Conservation (phyloP, 2,329 filamentous ascomycete species). For the Tolypocladium sp. region DNA sequence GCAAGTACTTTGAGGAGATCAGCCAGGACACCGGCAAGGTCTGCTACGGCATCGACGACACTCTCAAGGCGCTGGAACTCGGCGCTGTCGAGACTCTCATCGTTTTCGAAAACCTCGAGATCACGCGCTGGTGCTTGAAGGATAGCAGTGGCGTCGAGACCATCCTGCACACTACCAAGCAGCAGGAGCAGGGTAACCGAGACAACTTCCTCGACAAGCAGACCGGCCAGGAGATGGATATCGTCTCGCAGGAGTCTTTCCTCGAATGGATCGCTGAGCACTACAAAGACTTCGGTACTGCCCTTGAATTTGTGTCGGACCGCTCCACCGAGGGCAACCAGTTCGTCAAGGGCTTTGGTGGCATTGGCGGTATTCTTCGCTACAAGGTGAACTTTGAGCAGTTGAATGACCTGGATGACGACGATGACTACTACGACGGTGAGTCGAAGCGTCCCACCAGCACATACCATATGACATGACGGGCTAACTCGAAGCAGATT, state of each 20-base stretch:
- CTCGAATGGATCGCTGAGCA: slow-evolving; percentile 99
- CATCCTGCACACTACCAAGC: slow-evolving; percentile 81
- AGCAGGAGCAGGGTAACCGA: slow-evolving; percentile 60
- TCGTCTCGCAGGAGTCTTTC: slow-evolving; percentile 79
- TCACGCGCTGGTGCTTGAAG: slow-evolving; percentile 87
- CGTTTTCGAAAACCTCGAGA: slow-evolving; percentile 93
- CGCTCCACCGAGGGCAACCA: slow-evolving; percentile 97
- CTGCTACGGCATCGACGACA: slow-evolving; percentile 97
- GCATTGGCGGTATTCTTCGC: slow-evolving; percentile 90
- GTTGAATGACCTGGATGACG: slow-evolving; percentile 83
- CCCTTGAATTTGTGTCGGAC: slow-evolving; percentile 94
- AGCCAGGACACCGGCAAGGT: slow-evolving; percentile 94
- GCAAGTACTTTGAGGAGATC: slow-evolving; percentile 98
- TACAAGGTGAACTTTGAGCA: slow-evolving; percentile 99
- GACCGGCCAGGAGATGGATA: slow-evolving; percentile 95
- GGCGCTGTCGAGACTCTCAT: slow-evolving; percentile 92
- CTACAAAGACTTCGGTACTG: slow-evolving; percentile 95
- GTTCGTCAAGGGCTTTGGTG: slow-evolving; percentile 99
- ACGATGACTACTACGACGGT: slow-evolving; percentile 87
- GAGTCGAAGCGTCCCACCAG: slow-evolving; percentile 8
- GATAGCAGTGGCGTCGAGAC: slow-evolving; percentile 62
- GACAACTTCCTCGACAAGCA: slow-evolving; percentile 90
- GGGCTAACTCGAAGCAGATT: slow-evolving; percentile 47
- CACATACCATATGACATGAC: slow-evolving; percentile 39
- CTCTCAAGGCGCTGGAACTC: slow-evolving; percentile 89